Base-by-base conservation (phyloP, 2,329 filamentous ascomycete genomes). In the Pseudogymnoascus sp. region DNA sequence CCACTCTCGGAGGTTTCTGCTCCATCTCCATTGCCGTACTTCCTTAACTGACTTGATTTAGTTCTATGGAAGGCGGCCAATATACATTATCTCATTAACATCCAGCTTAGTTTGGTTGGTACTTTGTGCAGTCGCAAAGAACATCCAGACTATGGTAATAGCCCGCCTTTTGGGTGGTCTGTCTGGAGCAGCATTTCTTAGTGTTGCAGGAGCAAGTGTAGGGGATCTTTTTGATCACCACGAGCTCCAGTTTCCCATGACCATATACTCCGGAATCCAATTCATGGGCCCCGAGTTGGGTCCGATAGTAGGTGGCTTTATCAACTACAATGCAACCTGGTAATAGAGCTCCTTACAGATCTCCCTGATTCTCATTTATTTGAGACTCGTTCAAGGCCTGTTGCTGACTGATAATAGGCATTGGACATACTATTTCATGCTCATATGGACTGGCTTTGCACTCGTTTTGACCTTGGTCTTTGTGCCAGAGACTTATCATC, bases 401-500 rank as follows among this genome's bases (percentile, higher is more conserved):
- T 34, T 7, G 8, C 31, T 34, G 31, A 34, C 31, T 11, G 31
- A 11, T 34, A 34, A 34, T 34, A 34, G 31, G 31, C 80, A 89
- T 61, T 95, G 90, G 90, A 89, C 88, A 0, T 92, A 95, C 75
- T 96, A 93, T 72, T 82, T 92, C 3, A 79, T 96, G 64, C 77
- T 96, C 61, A 96, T 96, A 60, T 96, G 91, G 91, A 82, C 86
- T 1, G 84, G 80, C 16, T 75, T 79, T 6, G 76, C 91, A 69
- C 80, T 91, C 59, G 72, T 81, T 9, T 77, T 85, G 64, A 87
- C 96, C 61, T 72, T 87, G 34, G 72, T 91, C 34, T 79, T 92
- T 43, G 91, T 96, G 2, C 93, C 92, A 4, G 92, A 97, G 77
- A 97, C 92, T 0, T 96, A 93, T 73, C 90, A 86, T 68, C 84